Evolutionary conservation across 352 stramenopile species (phyloP).

Genomic region (Globisporangium irregulare): DNA sequence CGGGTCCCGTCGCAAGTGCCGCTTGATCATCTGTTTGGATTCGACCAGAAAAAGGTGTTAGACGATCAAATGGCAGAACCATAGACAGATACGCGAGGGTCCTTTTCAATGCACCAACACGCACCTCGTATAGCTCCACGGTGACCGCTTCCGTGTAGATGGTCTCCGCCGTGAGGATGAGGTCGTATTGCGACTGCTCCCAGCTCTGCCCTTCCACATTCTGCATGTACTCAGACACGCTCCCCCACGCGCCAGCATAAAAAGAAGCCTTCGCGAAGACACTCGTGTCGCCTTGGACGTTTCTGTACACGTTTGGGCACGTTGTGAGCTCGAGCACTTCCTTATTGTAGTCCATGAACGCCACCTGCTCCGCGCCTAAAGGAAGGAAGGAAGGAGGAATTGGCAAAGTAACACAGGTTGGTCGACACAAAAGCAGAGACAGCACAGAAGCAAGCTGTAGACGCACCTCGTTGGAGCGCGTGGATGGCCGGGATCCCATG

Average conservation of each 20-base stretch:
- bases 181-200: constrained; percentile 54
- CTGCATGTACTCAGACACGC: constrained; percentile 56
- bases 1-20: constrained; percentile 45
- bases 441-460: too few relatives aligned
- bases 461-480: constrained; percentile 55
- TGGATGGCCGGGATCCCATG: constrained; percentile 79
- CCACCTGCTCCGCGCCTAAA: constrained; percentile 46
- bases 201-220: constrained; percentile 25
- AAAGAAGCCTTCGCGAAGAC: constrained; percentile 49
- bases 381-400: too few relatives aligned
- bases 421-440: too few relatives aligned
- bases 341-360: constrained; percentile 89
- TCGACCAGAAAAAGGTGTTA: background rate
- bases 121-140: constrained; percentile 62
- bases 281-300: constrained; percentile 25
- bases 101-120: background rate
- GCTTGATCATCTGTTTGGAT: constrained; percentile 60
- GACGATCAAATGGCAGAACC: background rate
- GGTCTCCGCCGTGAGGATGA: constrained; percentile 83
- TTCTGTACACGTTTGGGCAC: constrained; percentile 68
- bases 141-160: constrained; percentile 83
- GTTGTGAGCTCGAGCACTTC: constrained; percentile 85
- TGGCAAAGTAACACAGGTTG: too few relatives aligned
- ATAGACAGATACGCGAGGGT: background rate
- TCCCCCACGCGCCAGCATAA: constrained; percentile 74